Base-by-base conservation (phyloP, 2,329 filamentous ascomycete genomes). In the Cladorrhinum sp. region DNA sequence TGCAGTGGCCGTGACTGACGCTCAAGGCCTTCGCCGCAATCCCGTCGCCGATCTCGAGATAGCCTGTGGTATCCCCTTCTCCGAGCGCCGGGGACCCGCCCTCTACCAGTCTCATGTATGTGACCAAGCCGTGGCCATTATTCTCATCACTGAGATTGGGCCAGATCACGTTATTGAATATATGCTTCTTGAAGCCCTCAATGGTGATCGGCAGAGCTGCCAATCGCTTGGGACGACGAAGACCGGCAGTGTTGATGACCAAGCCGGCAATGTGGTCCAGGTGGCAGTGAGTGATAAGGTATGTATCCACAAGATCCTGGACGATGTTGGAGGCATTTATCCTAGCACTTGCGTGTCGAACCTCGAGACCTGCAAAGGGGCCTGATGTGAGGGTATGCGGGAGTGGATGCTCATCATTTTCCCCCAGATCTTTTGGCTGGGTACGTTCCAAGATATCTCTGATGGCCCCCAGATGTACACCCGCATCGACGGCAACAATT, bases 121-220 rank as follows among this genome's bases (percentile, higher is more conserved):
- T 96, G 33, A 99, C 86, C 26, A 99, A 82, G 0, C 95, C 95
- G 3, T 93, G 93, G 23, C 95, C 95, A 33, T 93, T 92, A 73
- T 96, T 95, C 76, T 99, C 95, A 70, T 99, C 94, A 0, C 92
- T 96, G 42, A 99, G 78, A 68, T 99, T 99, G 0, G 95, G 95
- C 95, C 95, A 99, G 58, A 98, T 96, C 61, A 96, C 80, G 70
- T 97, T 96, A 75, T 99, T 99, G 79, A 99, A 99, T 62, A 99
- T 91, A 75, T 99, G 93, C 0, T 82, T 86, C 73, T 96, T 98
- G 75, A 99, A 88, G 0, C 94, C 93, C 51, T 91, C 83, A 56
- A 99, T 93, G n/a, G 94, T 96, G 26, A 86, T 88, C 0, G 93
- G 92, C 3, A 98, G 78, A 0, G 90, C 94, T 1, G 94, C 92